A percentile compares a stretch with the other conserved stretches of the same genome.
Conservation (phyloP, 202 grass and related monocot species). For the Carex sylvatica region DNA sequence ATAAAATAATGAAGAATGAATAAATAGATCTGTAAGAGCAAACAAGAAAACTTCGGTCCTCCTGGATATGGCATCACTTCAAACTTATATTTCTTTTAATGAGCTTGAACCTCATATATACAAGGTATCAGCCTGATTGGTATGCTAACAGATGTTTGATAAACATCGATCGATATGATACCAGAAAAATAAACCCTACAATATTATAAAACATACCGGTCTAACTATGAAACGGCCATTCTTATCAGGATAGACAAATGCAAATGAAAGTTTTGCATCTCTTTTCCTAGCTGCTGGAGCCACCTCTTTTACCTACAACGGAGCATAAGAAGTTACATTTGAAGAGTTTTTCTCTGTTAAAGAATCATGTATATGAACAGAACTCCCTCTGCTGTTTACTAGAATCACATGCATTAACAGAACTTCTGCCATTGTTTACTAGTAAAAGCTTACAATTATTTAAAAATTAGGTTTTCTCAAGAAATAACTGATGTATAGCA, state of each 20-base stretch:
- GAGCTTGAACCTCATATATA: not conserved
- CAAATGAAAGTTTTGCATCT: conserved; percentile 88
- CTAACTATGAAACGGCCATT: conserved; percentile 86
- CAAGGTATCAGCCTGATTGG: not conserved
- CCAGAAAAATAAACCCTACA: conserved; percentile 4
- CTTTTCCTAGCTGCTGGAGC: conserved; percentile 87
- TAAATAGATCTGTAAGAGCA: not conserved
- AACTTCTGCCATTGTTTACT: not conserved
- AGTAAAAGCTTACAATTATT: conserved; percentile 10
- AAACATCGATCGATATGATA: not conserved
- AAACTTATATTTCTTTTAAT: not conserved
- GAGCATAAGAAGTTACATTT: conserved; percentile 26
- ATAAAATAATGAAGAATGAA: not conserved
- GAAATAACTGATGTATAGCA: not conserved
- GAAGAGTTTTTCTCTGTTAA: not conserved
- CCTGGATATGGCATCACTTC: not conserved
- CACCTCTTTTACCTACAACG: conserved; percentile 91
- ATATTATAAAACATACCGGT: conserved; percentile 42
- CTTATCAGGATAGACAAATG: conserved; percentile 91
- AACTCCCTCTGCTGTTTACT: not conserved
- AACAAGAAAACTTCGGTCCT: not conserved
- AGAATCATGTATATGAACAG: conserved; percentile 7
- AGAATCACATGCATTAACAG: not conserved
- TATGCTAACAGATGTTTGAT: not conserved
- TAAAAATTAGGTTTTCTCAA: not conserved